Evolutionary conservation across 2,329 filamentous ascomycete species (phyloP).

Genomic region (Colletotrichum cuscutae): DNA sequence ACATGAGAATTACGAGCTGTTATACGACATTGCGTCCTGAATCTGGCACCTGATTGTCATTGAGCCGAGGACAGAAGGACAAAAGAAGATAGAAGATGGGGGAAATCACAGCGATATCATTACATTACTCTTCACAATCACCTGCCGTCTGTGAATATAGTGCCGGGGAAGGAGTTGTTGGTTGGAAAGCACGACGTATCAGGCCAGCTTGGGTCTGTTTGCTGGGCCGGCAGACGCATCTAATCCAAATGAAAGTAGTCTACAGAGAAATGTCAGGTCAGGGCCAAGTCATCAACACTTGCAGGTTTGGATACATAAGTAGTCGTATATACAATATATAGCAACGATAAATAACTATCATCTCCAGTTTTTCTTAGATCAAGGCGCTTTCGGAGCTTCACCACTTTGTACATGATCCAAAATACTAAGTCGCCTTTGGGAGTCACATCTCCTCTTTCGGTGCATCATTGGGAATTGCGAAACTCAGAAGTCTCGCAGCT

Average conservation of each 20-base stretch:
- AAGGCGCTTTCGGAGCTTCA: constrained; percentile 23
- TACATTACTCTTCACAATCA: background rate
- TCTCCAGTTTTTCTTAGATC: background rate
- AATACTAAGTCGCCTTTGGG: background rate
- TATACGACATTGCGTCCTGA: too few relatives aligned
- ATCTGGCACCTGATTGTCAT: too few relatives aligned
- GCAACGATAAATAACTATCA: background rate
- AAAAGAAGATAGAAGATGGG: too few relatives aligned
- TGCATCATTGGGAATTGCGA: background rate
- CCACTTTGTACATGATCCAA: constrained; percentile 2
- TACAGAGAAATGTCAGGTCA: constrained; percentile 11
- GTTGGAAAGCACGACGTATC: background rate
- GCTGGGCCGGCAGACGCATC: background rate
- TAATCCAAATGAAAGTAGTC: constrained; percentile 21
- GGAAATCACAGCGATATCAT: background rate
- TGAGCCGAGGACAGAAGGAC: too few relatives aligned
- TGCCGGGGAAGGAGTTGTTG: background rate
- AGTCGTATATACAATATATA: constrained; percentile 23
- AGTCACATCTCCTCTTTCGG: background rate
- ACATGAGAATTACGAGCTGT: background rate
- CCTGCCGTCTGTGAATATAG: background rate
- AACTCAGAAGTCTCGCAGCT: background rate
- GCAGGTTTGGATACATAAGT: constrained; percentile 1
- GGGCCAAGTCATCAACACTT: constrained; percentile 3
- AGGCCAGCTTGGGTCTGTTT: constrained; percentile 1